These are phyloP conservation scores for Schizochytrium sp. DNA, from an alignment of 108 stramenopile genomes.

Conservation along the genomic window DNA sequence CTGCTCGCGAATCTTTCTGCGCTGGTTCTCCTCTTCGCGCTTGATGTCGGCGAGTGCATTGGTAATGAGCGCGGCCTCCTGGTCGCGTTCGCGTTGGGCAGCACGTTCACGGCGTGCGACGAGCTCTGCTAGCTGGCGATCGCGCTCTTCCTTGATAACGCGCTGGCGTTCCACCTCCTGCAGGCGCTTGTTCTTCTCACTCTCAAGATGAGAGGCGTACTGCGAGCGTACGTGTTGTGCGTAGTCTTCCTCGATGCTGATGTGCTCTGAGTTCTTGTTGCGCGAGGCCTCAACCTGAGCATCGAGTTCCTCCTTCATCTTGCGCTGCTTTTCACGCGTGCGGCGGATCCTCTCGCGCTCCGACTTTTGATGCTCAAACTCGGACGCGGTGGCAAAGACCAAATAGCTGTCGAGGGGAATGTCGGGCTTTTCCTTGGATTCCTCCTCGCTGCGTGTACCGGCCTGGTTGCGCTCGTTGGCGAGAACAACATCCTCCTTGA, in stretches of 20 bases:
- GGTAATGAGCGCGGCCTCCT: background rate
- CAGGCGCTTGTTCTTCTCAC: background rate
- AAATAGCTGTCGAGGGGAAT: slow-evolving; percentile 17
- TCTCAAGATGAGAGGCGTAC: background rate
- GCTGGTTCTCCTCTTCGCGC: background rate
- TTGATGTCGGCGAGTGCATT: background rate
- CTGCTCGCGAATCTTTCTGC: background rate
- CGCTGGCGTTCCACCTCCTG: background rate
- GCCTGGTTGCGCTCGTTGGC: background rate
- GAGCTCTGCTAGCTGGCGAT: background rate
- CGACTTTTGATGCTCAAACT: background rate
- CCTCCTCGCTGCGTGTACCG: no score
- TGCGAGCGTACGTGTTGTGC: background rate
- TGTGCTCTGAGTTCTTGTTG: background rate
- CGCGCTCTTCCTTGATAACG: background rate
- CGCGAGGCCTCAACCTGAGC: background rate
- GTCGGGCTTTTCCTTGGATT: background rate
- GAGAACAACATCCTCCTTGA: background rate
- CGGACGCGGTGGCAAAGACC: background rate
- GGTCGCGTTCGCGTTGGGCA: background rate
- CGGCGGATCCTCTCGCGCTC: background rate
- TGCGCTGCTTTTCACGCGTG: background rate
- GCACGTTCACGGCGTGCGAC: background rate
- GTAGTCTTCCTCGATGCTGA: background rate
- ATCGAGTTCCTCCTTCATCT: background rate